Percentiles rank a stretch among this genome's conserved stretches.
Conservation (phyloP, 75 land plant genomes). For the Pinus tabuliformis region DNA sequence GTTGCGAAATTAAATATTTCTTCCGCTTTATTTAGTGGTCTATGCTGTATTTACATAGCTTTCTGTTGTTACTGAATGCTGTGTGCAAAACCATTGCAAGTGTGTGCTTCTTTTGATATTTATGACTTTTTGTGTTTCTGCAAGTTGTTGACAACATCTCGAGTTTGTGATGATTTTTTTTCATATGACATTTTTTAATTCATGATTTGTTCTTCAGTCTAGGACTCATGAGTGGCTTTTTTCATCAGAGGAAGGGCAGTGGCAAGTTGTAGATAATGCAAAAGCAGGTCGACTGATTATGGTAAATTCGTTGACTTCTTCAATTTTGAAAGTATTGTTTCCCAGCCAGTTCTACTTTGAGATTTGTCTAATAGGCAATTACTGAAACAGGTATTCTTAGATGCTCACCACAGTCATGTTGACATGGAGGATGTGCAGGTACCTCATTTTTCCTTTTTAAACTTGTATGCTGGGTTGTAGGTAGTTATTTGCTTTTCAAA, state of each 20-base stretch:
- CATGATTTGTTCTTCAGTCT: slow-evolving; percentile 40
- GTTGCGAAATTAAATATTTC: too few species aligned
- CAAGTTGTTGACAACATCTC: neutral
- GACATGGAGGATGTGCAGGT: slow-evolving; percentile 80
- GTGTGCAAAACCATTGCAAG: too few species aligned
- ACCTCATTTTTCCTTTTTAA: neutral
- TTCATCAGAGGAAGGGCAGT: slow-evolving; percentile 97
- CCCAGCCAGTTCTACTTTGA: neutral
- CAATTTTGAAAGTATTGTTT: neutral
- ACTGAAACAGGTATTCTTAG: slow-evolving; percentile 58
- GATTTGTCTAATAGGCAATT: neutral
- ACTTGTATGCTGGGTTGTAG: neutral
- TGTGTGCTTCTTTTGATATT: too few species aligned
- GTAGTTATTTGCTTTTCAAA: neutral
- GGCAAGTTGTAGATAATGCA: slow-evolving; percentile 85
- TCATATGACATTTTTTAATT: neutral
- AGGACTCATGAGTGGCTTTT: slow-evolving; percentile 94
- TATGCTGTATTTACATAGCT: too few species aligned
- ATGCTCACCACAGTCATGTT: slow-evolving; percentile 41
- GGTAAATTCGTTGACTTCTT: slow-evolving; percentile 36
- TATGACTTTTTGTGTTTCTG: too few species aligned
- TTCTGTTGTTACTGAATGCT: too few species aligned
- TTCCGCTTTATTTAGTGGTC: too few species aligned
- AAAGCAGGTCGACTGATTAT: slow-evolving; percentile 89
- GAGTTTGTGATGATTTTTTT: neutral